phyloP scores from a whole-genome alignment of 257 asterid genomes.

The Phtheirospermum japonicum region DNA sequence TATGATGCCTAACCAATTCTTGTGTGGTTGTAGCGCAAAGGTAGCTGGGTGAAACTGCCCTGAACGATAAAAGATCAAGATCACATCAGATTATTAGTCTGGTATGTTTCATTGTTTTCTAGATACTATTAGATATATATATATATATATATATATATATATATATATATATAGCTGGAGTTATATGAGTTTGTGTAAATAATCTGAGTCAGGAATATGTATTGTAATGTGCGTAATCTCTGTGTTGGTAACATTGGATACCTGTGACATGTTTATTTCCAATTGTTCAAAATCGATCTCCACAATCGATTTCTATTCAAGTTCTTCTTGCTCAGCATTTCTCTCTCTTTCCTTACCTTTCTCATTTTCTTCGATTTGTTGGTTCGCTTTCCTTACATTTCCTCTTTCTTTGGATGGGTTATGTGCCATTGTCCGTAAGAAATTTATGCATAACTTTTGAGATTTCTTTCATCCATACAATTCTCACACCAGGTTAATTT shows the following conservation, averaged over 20 bases:
- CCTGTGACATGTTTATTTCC: background rate
- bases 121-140: background rate
- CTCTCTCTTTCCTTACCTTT: too few species aligned
- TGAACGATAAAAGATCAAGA: constrained; percentile 94
- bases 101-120: constrained; percentile 43
- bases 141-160: too few species aligned
- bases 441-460: too few species aligned
- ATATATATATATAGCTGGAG: background rate
- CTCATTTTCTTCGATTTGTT: too few species aligned
- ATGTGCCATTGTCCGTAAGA: too few species aligned
- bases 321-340: too few species aligned
- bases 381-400: too few species aligned
- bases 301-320: too few species aligned
- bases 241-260: background rate
- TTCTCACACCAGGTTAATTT: constrained; percentile 96
- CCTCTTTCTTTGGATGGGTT: too few species aligned
- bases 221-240: background rate
- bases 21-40: constrained; percentile 72
- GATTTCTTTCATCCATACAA: constrained; percentile 49
- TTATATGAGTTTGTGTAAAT: constrained; percentile 9
- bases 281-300: too few species aligned
- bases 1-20: constrained; percentile 17
- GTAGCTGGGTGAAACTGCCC: constrained; percentile 91
- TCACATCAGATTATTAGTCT: constrained; percentile 96
- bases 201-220: background rate